Evolutionary conservation across 2,329 filamentous ascomycete species (phyloP).

Genomic region (Blastomyces parvus): DNA sequence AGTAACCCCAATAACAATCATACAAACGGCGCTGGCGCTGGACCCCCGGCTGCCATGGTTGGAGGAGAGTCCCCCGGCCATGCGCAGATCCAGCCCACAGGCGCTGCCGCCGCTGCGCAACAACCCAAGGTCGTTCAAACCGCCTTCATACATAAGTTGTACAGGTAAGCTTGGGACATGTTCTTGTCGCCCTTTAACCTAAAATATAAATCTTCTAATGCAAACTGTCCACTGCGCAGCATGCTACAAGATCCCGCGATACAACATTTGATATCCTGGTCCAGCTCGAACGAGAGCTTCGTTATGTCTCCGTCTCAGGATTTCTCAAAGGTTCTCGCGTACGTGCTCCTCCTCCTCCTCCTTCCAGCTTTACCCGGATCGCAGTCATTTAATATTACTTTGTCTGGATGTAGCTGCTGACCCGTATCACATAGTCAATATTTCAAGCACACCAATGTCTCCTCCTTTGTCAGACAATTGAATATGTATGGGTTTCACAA

Average conservation of each 20-base stretch:
- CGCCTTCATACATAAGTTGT: constrained; percentile 97
- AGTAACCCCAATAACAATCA: constrained; percentile 19
- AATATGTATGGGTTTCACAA: constrained; percentile 99
- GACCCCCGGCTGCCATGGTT: not conserved
- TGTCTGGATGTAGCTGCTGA: not conserved
- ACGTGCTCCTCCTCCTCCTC: constrained; percentile 45
- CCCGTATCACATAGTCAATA: constrained; percentile 61
- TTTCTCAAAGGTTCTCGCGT: constrained; percentile 97
- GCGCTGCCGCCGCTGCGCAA: constrained; percentile 53
- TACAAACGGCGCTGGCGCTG: constrained; percentile 16
- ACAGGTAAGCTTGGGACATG: constrained; percentile 58
- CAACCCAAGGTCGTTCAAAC: constrained; percentile 98
- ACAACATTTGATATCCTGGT: constrained; percentile 95
- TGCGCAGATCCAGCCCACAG: constrained; percentile 26
- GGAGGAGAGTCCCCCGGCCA: constrained; percentile 14
- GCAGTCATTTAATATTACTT: not conserved
- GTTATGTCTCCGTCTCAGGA: constrained; percentile 97
- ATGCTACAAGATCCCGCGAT: constrained; percentile 95
- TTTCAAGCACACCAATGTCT: constrained; percentile 99
- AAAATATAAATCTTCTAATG: not conserved
- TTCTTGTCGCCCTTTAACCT: not conserved
- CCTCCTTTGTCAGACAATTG: constrained; percentile 91
- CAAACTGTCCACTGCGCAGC: constrained; percentile 41
- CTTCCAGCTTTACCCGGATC: constrained; percentile 15
- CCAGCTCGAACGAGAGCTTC: constrained; percentile 85